Percentiles rank a stretch among this genome's conserved stretches.
Evolutionary conservation across 176 grass and related monocot species (phyloP).

Genomic region (Oropetium thomaeum): DNA sequence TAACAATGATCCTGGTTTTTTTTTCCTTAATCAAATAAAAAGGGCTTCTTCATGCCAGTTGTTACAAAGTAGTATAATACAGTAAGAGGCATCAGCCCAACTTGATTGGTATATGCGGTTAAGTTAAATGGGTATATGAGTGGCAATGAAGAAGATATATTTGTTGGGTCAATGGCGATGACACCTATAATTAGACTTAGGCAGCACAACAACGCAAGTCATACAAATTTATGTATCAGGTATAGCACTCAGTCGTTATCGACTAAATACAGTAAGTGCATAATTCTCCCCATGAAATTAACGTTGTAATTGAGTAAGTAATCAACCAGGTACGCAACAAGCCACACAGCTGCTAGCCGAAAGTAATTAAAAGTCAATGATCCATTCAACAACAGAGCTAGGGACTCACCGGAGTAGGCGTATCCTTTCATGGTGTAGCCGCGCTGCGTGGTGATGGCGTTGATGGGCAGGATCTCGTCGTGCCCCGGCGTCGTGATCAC

Average conservation of each 20-base stretch:
- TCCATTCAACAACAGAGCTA: background rate
- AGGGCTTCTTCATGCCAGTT: no score
- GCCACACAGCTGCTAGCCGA: background rate
- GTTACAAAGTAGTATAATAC: no score
- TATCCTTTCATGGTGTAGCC: conserved; percentile 86
- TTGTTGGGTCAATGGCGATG: background rate
- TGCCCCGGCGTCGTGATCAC: conserved; percentile 91
- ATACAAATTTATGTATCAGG: background rate
- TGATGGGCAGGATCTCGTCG: conserved; percentile 96
- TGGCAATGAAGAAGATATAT: background rate
- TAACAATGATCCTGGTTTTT: background rate
- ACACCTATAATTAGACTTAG: background rate
- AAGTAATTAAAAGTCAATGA: background rate
- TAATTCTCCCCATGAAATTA: background rate
- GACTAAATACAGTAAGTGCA: background rate
- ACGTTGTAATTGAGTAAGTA: no score
- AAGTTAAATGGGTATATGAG: background rate
- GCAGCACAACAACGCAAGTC: background rate
- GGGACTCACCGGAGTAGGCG: conserved; percentile 80
- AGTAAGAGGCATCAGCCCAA: background rate
- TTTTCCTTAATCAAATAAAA: background rate
- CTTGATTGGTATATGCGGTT: background rate
- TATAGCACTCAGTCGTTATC: background rate
- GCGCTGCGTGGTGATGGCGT: conserved; percentile 70
- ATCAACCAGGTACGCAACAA: background rate